Conservation (phyloP, 352 stramenopile species). For the Peronospora destructor region DNA sequence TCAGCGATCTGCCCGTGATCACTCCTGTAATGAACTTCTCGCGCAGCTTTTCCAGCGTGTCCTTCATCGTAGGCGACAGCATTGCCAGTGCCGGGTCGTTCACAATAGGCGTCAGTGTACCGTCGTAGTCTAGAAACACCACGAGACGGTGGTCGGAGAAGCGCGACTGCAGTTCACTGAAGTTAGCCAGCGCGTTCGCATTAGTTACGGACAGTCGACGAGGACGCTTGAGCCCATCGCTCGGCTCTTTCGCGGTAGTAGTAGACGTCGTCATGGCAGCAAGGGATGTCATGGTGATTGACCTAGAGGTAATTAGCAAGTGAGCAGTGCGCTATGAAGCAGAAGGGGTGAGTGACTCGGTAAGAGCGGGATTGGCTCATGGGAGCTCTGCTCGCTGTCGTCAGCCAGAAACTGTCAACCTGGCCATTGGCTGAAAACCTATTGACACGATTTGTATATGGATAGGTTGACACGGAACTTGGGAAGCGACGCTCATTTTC, state of each 20-base stretch:
- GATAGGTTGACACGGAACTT: not conserved
- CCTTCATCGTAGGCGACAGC: slow-evolving; percentile 56
- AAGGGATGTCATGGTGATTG: slow-evolving; percentile 5
- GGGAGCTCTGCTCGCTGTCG: slow-evolving; percentile 10
- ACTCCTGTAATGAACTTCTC: slow-evolving; percentile 80
- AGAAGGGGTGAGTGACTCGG: slow-evolving; percentile 13
- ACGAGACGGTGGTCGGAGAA: slow-evolving; percentile 62
- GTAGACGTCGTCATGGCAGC: slow-evolving; percentile 14
- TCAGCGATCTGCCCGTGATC: slow-evolving; percentile 79
- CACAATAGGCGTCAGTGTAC: slow-evolving; percentile 87
- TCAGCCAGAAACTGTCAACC: slow-evolving; percentile 19
- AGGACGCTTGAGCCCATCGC: slow-evolving; percentile 6
- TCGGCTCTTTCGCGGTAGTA: slow-evolving; percentile 1
- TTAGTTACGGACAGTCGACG: slow-evolving; percentile 57
- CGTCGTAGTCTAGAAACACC: slow-evolving; percentile 87
- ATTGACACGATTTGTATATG: slow-evolving; percentile 1
- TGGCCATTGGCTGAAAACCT: slow-evolving; percentile 18
- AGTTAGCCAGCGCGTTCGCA: slow-evolving; percentile 72
- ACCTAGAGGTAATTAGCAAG: not conserved
- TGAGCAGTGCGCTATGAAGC: slow-evolving; percentile 1
- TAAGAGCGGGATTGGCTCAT: slow-evolving; percentile 22
- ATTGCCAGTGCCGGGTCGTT: slow-evolving; percentile 73
- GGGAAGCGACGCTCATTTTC: not conserved
- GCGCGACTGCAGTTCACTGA: slow-evolving; percentile 41
- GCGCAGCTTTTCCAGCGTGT: slow-evolving; percentile 69